These are phyloP conservation scores for Tetradesmus obliquus DNA, from an alignment of 139 green algal genomes.

Conservation along the genomic window DNA sequence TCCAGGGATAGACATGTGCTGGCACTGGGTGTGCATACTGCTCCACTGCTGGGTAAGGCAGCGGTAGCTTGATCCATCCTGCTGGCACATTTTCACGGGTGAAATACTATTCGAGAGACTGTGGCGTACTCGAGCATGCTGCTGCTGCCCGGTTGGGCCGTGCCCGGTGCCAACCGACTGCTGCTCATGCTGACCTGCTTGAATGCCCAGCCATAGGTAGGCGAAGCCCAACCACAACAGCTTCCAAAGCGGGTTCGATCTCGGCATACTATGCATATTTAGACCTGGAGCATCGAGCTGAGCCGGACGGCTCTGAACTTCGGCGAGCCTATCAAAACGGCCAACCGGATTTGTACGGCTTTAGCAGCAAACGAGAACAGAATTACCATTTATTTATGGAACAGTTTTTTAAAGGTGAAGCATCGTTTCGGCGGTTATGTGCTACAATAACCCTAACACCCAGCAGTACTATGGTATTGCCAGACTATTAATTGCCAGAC, in stretches of 20 bases:
- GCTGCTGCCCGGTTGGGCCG: neutral
- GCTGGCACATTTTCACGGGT: neutral
- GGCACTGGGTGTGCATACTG: slow-evolving; percentile 40
- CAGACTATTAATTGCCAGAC: too few species aligned
- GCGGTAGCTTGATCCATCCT: slow-evolving; percentile 42
- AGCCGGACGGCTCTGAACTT: neutral
- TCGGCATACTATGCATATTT: neutral
- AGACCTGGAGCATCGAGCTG: neutral
- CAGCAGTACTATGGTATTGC: too few species aligned
- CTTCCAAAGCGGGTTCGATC: neutral
- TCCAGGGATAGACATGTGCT: slow-evolving; percentile 16
- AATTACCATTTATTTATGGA: too few species aligned
- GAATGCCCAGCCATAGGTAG: slow-evolving; percentile 10
- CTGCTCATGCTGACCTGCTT: slow-evolving; percentile 23
- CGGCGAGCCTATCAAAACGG: neutral
- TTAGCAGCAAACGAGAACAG: too few species aligned
- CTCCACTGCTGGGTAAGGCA: slow-evolving; percentile 31
- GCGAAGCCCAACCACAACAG: slow-evolving; percentile 11
- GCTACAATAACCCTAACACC: too few species aligned
- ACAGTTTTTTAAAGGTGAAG: too few species aligned
- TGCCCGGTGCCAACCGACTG: neutral
- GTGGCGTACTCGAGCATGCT: neutral
- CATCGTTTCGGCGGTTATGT: too few species aligned
- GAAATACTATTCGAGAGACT: neutral
- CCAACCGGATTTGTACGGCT: neutral